Base-by-base conservation (phyloP, 176 grass and related monocot genomes). In the Aegilops bicornis region DNA sequence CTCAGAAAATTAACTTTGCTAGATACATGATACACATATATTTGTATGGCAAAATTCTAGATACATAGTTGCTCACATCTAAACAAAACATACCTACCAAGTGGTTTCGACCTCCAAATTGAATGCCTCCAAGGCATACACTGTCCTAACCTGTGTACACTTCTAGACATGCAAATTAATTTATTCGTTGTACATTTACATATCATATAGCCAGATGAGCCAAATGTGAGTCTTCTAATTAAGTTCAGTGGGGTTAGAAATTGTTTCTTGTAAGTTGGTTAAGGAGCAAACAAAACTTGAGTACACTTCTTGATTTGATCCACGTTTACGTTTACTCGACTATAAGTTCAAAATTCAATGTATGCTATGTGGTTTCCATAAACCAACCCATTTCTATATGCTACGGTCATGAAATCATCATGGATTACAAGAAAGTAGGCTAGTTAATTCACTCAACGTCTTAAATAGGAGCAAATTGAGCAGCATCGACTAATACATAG, bases 231-330 rank as follows among this genome's bases (percentile, higher is more conserved):
- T 42, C 39, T 42, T 42, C 39, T 42, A 42, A 42, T 42, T 42
- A 42, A 29, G 29, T 72, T 72, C 52, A 64, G 20, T 23, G 13
- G 32, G 39, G 7, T 39, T 66, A 64, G 23, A 30, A 60, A 70
- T 77, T 74, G 20, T 32, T 17, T 83, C 36, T 69, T 27, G 7
- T 36, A 77, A 88, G 75, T 45, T 83, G 29, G 27, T 62, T 63
- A 50, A 63, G 64, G 27, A 84, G 30, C 54, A 50, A 52, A 84
- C 47, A 58, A 56, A 33, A 88, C 6, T 84, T 87, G 78, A 87
- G 66, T 82, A 69, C 19, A 73, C 31, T 45, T 82, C 22, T 36
- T 9, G 64, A 60, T 67, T 42, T 42, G 39, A 42, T 42, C 39
- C 1, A 6, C 0, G 39, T 10, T 42, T 42, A 42, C 39, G 39